phyloP scores from a whole-genome alignment of 768 basidiomycete genomes.

The Lactarius deliciosus region DNA sequence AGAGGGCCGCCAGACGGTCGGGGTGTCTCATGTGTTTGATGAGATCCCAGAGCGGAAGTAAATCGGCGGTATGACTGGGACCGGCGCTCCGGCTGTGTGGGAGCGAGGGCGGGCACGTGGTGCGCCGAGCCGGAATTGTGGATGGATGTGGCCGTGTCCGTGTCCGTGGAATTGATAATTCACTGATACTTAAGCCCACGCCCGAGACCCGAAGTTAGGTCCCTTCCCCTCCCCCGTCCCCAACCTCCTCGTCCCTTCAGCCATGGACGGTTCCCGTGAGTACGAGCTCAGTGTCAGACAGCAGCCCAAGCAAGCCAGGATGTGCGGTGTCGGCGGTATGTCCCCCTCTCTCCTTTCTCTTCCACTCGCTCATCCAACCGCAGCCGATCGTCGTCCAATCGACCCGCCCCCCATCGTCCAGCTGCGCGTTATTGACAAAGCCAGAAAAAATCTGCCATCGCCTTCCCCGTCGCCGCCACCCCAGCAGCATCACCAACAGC shows the following conservation, averaged over 20 bases:
- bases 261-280: slow-evolving; percentile 51
- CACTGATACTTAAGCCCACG: slow-evolving; percentile 25
- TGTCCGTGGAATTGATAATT: slow-evolving; percentile 28
- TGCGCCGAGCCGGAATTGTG: slow-evolving; percentile 21
- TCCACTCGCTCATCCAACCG: slow-evolving; percentile 4
- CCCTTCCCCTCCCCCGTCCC: slow-evolving; percentile 26
- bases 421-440: slow-evolving; percentile 78
- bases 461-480: slow-evolving; percentile 29
- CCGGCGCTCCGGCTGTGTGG: slow-evolving; percentile 26
- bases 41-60: slow-evolving; percentile 8
- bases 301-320: slow-evolving; percentile 88
- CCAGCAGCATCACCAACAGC: slow-evolving; percentile 18
- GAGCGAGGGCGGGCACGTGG: slow-evolving; percentile 22
- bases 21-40: slow-evolving; percentile 5
- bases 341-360: neutral
- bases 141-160: slow-evolving; percentile 22
- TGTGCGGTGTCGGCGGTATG: slow-evolving; percentile 88
- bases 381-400: slow-evolving; percentile 93
- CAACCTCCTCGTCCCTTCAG: slow-evolving; percentile 3
- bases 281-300: slow-evolving; percentile 87
- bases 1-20: slow-evolving; percentile 15
- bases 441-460: slow-evolving; percentile 35
- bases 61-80: slow-evolving; percentile 19
- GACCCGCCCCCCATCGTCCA: slow-evolving; percentile 98
- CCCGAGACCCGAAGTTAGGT: slow-evolving; percentile 27